A percentile compares a stretch with the other conserved stretches of the same genome.
phyloP scores from a whole-genome alignment of 2,329 filamentous ascomycete species.

The Apiospora koreana region DNA sequence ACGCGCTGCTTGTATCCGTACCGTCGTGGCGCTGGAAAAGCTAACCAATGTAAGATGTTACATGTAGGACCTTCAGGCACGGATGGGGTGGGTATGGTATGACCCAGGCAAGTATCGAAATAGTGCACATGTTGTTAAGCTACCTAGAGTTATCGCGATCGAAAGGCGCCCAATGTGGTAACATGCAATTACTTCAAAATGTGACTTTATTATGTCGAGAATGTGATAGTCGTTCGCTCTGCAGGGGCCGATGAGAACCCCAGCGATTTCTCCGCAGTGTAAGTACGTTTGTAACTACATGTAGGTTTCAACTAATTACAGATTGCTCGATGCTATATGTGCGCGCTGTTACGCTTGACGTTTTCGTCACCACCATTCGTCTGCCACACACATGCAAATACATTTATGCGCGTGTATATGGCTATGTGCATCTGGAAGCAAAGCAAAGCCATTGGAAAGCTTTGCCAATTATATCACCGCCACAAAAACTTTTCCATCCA shows the following conservation, averaged over 20 bases:
- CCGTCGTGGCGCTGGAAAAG: not conserved
- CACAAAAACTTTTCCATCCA: not conserved
- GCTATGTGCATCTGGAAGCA: slow-evolving; percentile 1
- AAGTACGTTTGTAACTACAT: not conserved
- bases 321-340: not conserved
- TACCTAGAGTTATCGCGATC: no score
- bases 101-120: no score
- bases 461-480: not conserved
- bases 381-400: not conserved
- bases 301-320: not conserved
- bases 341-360: not conserved
- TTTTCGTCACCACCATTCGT: not conserved
- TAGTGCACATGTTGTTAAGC: no score
- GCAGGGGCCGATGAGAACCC: not conserved
- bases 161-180: no score
- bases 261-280: not conserved
- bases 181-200: not conserved
- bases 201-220: not conserved
- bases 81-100: no score
- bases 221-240: not conserved
- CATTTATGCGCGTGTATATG: not conserved
- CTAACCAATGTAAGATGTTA: not conserved
- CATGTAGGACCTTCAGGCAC: no score
- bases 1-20: not conserved
- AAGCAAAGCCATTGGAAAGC: not conserved